Base-by-base conservation (phyloP, 768 basidiomycete species). In the Lactarius vividus region DNA sequence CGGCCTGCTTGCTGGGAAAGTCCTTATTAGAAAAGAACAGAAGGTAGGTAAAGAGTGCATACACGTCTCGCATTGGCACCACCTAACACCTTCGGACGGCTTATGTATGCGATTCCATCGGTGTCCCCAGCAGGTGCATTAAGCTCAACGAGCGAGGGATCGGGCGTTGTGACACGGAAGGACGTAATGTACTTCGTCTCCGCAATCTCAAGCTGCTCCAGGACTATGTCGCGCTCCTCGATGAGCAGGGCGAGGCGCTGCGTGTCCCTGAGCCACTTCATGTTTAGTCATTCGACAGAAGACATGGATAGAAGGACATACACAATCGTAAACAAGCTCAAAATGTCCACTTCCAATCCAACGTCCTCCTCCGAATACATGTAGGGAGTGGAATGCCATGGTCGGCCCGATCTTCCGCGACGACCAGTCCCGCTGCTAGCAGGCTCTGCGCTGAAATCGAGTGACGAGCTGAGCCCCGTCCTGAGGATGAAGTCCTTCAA, bases 151-250 rank as follows among this genome's bases (percentile, higher is more conserved):
- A 89, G 79, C 8, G 89, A 89, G 23, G 88, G 88, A 64, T 89
- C 88, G 4, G 89, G 88, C 0, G 88, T 91, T 0, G 87, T 85
- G 11, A 89, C 77, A 18, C 84, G 79, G 79, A 92, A 93, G 5
- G 88, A 92, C 63, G 81, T 80, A 68, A 91, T 91, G 71, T 92
- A 94, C 71, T 82, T 84, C 13, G 88, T 84, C 77, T 92, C 91
- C 13, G 91, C 89, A 60, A 88, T 84, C 77, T 94, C 91, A 10
- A 94, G 80, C 67, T 89, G 86, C 69, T 91, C 87, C n/a, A 94
- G 75, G 26, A 92, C 85, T 71, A 84, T 82, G 67, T 92, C 91
- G 33, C 92, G 82, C 73, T 92, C 87, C 53, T 86, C 84, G 52
- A 93, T 89, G 33, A 93, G 83, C 7, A 84, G 69, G 0, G 86